Percentiles rank a stretch among this genome's conserved stretches.
Evolutionary conservation across 805 yeast genomes (phyloP).

Genomic region (Scheffersomyces coipomensis): DNA sequence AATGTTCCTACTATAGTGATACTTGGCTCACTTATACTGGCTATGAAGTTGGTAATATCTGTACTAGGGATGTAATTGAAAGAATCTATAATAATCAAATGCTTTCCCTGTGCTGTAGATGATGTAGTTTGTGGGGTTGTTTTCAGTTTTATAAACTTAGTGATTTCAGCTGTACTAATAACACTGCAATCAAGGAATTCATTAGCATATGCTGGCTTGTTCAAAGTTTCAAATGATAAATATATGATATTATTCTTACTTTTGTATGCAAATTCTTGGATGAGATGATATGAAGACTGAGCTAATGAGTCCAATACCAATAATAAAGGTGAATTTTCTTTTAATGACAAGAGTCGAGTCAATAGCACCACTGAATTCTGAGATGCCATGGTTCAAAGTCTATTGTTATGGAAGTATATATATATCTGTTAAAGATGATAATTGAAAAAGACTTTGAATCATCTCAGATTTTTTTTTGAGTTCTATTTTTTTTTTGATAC

Average conservation of each 20-base stretch:
- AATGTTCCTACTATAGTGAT: constrained; percentile 31
- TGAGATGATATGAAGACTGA: constrained; percentile 60
- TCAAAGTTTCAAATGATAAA: constrained; percentile 67
- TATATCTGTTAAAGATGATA: neutral
- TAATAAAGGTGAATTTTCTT: constrained; percentile 73
- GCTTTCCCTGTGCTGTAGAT: constrained; percentile 3
- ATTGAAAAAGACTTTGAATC: too few relatives aligned
- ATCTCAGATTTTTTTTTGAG: too few relatives aligned
- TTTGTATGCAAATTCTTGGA: constrained; percentile 56
- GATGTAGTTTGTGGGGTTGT: too few relatives aligned
- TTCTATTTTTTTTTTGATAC: too few relatives aligned
- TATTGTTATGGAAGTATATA: too few relatives aligned
- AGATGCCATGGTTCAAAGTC: constrained; percentile 22
- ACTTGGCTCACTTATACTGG: constrained; percentile 39
- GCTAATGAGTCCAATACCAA: constrained; percentile 66
- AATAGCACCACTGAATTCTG: constrained; percentile 51
- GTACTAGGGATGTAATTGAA: constrained; percentile 55
- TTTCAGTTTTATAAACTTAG: constrained; percentile 15
- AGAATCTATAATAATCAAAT: constrained; percentile 29
- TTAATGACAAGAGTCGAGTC: constrained; percentile 62
- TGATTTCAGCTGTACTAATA: constrained; percentile 14
- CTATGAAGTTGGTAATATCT: constrained; percentile 48
- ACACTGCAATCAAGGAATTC: constrained; percentile 47
- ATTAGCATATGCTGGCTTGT: constrained; percentile 48
- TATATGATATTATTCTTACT: constrained; percentile 41